Percentiles rank a stretch among this genome's conserved stretches.
Evolutionary conservation across 2,329 filamentous ascomycete species (phyloP).

Genomic region (Fusarium domesticum): DNA sequence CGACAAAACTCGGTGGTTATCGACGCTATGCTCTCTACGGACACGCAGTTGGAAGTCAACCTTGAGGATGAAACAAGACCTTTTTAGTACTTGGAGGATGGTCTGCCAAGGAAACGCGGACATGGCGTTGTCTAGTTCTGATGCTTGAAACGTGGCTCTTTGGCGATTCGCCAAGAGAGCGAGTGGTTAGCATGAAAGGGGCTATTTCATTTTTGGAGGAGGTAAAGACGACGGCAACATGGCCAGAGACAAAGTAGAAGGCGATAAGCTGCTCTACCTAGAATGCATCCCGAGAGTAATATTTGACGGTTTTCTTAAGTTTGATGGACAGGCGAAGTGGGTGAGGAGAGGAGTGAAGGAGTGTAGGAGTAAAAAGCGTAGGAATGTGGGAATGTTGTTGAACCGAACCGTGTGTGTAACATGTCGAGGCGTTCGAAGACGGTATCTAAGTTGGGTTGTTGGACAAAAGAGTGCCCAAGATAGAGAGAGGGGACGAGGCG

Average conservation of each 20-base stretch:
- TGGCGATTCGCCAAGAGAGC: not conserved
- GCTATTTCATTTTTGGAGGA: constrained; percentile 22
- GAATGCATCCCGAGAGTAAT: constrained; percentile 32
- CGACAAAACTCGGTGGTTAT: constrained; percentile 28
- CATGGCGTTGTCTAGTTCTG: not conserved
- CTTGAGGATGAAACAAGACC: constrained; percentile 20
- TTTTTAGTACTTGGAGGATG: not conserved
- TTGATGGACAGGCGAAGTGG: constrained; percentile 24
- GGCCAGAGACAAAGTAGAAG: constrained; percentile 14
- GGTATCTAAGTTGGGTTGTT: no score
- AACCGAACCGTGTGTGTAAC: no score
- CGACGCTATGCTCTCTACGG: constrained; percentile 19
- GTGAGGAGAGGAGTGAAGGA: constrained; percentile 25
- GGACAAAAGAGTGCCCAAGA: no score
- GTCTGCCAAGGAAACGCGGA: not conserved
- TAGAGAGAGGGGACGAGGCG: no score
- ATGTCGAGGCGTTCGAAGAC: no score
- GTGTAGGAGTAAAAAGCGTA: no score
- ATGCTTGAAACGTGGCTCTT: not conserved
- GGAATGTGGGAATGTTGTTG: no score
- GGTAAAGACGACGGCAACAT: constrained; percentile 15
- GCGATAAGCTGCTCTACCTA: constrained; percentile 27
- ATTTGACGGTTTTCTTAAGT: constrained; percentile 28
- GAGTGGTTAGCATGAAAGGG: constrained; percentile 3
- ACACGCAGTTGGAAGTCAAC: constrained; percentile 19